A percentile compares a stretch with the other conserved stretches of the same genome.
Conservation (phyloP, 805 yeast genomes). For the Yarrowia bubula region DNA sequence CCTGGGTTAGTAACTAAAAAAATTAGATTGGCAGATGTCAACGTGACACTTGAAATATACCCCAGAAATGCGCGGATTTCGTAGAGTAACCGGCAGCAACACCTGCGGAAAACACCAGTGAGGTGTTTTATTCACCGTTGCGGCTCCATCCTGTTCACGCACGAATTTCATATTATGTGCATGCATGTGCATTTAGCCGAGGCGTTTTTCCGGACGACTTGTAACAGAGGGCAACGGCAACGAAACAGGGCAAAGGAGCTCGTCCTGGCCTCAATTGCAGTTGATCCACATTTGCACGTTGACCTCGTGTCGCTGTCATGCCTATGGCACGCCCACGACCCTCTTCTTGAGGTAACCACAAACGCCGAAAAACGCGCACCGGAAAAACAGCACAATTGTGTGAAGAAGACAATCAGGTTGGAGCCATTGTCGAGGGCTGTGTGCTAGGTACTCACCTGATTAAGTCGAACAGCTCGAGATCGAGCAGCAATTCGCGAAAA, state of each 20-base stretch:
- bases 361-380: conserved; percentile 23
- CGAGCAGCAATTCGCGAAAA: conserved; percentile 28
- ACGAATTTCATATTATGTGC: conserved; percentile 21
- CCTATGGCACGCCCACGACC: not conserved
- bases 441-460: conserved; percentile 15
- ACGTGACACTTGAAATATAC: not conserved
- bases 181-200: conserved; percentile 27
- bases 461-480: conserved; percentile 26
- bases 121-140: not conserved
- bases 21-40: no score
- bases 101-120: not conserved
- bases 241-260: not conserved
- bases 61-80: not conserved
- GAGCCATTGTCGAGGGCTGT: not conserved
- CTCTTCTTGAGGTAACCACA: not conserved
- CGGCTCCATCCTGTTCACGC: not conserved
- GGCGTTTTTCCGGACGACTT: conserved; percentile 24
- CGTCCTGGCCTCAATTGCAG: not conserved
- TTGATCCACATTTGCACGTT: not conserved
- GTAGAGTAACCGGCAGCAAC: not conserved
- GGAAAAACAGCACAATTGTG: conserved; percentile 11
- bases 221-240: not conserved
- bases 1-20: conserved; percentile 13
- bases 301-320: not conserved
- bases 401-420: not conserved